Percentiles rank a stretch among this genome's conserved stretches.
These are phyloP conservation scores for Penicillium daleae DNA, from an alignment of 495 filamentous ascomycete species.

Conservation along the genomic window DNA sequence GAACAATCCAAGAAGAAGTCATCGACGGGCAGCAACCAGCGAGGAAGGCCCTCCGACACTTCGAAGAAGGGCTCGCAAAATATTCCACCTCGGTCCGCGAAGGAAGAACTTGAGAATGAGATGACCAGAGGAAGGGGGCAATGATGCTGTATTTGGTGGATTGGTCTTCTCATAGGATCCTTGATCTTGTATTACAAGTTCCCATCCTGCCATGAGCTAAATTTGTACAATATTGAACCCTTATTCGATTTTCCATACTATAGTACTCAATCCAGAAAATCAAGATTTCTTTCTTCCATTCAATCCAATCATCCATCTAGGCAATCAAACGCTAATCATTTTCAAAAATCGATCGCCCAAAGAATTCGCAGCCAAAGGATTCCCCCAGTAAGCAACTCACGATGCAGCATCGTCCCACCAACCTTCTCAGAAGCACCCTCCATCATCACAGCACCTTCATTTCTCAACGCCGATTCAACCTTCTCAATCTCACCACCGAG, in stretches of 20 bases:
- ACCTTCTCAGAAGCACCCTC: constrained; percentile 31
- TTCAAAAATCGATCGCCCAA: constrained; percentile 36
- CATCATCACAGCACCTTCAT: constrained; percentile 37
- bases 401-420: constrained; percentile 31
- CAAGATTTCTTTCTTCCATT: not conserved
- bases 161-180: not conserved
- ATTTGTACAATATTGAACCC: not conserved
- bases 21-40: not conserved
- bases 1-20: constrained; percentile 8
- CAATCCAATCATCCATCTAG: not conserved
- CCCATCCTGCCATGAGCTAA: not conserved
- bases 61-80: too few relatives aligned
- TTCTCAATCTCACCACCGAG: constrained; percentile 38
- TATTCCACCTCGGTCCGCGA: not conserved
- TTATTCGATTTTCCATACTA: not conserved
- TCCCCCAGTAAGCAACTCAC: constrained; percentile 34
- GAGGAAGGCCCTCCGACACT: not conserved
- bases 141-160: not conserved
- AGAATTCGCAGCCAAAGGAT: constrained; percentile 36
- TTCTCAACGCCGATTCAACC: constrained; percentile 29
- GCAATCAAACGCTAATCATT: constrained; percentile 35
- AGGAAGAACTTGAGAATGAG: constrained; percentile 2
- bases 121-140: not conserved
- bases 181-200: not conserved
- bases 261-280: not conserved